These are phyloP conservation scores for Stagonosporopsis rhizophila DNA, from an alignment of 2,329 filamentous ascomycete genomes.

Conservation along the genomic window DNA sequence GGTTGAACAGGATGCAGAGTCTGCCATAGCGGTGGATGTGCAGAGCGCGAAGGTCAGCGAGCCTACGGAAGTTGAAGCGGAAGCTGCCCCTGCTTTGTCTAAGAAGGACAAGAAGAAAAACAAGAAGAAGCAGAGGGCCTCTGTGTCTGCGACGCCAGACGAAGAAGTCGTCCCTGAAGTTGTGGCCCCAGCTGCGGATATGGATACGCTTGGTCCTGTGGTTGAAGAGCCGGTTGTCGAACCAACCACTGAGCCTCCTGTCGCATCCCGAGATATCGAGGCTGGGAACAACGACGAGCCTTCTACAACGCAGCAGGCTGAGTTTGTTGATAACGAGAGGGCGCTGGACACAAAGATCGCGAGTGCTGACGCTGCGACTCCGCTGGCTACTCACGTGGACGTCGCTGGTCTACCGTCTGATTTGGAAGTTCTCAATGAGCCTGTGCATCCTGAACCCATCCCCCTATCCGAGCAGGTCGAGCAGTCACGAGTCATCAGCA, in stretches of 20 bases:
- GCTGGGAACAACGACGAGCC: neutral
- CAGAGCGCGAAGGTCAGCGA: neutral
- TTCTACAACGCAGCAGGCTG: neutral
- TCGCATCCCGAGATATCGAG: neutral
- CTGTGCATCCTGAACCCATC: neutral
- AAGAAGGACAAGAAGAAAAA: slow-evolving; percentile 27
- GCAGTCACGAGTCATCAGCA: slow-evolving; percentile 1
- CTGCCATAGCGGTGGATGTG: neutral
- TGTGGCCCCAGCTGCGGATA: neutral
- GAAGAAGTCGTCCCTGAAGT: neutral
- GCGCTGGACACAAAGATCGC: neutral
- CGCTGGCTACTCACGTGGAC: neutral
- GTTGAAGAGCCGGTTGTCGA: neutral
- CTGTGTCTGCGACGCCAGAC: slow-evolving; percentile 12
- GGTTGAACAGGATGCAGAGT: neutral
- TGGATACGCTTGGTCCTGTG: neutral
- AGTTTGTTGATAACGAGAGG: neutral
- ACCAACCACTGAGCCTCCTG: neutral
- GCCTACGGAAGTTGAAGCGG: neutral
- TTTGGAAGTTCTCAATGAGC: slow-evolving; percentile 20
- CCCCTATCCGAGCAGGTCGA: neutral
- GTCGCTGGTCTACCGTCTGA: no score
- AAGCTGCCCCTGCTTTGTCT: neutral
- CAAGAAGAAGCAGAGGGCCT: slow-evolving; percentile 32
- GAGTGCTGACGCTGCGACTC: neutral